These are phyloP conservation scores for Pyrenopolyporus hunteri DNA, from an alignment of 495 filamentous ascomycete species.

Conservation along the genomic window DNA sequence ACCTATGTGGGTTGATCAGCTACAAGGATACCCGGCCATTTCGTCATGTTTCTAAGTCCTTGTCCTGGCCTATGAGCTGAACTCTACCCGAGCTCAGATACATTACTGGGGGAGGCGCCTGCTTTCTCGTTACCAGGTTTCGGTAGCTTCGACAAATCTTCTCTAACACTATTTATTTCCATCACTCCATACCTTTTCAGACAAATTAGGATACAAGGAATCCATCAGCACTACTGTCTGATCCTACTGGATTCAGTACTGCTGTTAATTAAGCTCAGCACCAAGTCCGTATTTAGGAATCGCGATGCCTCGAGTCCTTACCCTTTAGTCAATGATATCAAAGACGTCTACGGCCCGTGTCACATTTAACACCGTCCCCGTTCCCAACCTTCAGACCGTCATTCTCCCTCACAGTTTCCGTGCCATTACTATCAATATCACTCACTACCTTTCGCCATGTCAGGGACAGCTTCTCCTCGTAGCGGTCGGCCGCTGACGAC, in stretches of 20 bases:
- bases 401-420: neutral
- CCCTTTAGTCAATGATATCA: slow-evolving; percentile 18
- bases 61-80: slow-evolving; percentile 30
- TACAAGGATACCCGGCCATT: slow-evolving; percentile 34
- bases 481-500: slow-evolving; percentile 45
- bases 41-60: slow-evolving; percentile 36
- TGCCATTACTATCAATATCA: neutral
- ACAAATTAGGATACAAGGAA: slow-evolving; percentile 38
- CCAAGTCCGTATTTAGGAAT: slow-evolving; percentile 11
- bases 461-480: slow-evolving; percentile 41
- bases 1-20: slow-evolving; percentile 36
- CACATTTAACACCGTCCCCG: slow-evolving; percentile 29
- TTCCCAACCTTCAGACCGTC: slow-evolving; percentile 3
- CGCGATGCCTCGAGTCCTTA: slow-evolving; percentile 16
- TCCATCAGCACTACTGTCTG: slow-evolving; percentile 41
- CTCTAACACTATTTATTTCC: slow-evolving; percentile 34
- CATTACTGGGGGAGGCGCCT: slow-evolving; percentile 33
- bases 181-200: slow-evolving; percentile 27
- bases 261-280: slow-evolving; percentile 27
- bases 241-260: slow-evolving; percentile 36
- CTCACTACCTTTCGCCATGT: slow-evolving; percentile 23
- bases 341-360: slow-evolving; percentile 24
- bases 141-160: slow-evolving; percentile 31
- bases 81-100: slow-evolving; percentile 31
- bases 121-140: slow-evolving; percentile 39